phyloP scores from a whole-genome alignment of 805 yeast species.

The Nakazawaea molendinolei region DNA sequence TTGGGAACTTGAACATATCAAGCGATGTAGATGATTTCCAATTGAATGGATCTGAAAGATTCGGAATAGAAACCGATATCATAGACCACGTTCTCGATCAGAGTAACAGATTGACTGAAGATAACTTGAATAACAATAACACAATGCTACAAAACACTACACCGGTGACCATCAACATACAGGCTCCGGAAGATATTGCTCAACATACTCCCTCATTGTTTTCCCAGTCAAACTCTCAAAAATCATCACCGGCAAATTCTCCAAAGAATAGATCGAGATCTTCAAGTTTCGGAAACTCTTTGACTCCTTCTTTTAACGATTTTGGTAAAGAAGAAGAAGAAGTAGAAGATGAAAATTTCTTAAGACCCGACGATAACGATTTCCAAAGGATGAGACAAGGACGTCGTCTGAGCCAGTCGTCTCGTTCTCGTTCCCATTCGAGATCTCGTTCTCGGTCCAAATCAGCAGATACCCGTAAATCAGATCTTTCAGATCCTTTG shows the following conservation, averaged over 20 bases:
- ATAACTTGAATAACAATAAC: conserved; percentile 8
- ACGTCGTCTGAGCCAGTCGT: conserved; percentile 11
- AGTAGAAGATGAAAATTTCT: conserved; percentile 26
- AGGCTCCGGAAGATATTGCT: conserved; percentile 33
- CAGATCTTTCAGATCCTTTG: conserved; percentile 16
- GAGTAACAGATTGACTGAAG: conserved; percentile 4
- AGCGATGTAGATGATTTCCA: not conserved
- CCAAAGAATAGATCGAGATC: conserved; percentile 26
- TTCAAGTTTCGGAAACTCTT: conserved; percentile 19
- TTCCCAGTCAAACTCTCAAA: conserved; percentile 33
- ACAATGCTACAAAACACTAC: conserved; percentile 3
- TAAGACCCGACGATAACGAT: conserved; percentile 19
- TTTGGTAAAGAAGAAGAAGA: conserved; percentile 10
- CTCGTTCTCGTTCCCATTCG: conserved; percentile 17
- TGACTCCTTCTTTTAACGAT: conserved; percentile 12
- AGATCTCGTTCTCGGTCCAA: conserved; percentile 28
- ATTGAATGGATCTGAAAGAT: conserved; percentile 1
- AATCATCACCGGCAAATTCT: conserved; percentile 27
- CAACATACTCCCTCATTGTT: conserved; percentile 51
- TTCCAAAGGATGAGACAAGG: conserved; percentile 10
- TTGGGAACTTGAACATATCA: conserved; percentile 2
- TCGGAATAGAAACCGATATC: conserved; percentile 3
- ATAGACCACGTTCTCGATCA: not conserved
- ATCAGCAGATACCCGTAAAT: conserved; percentile 17
- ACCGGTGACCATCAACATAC: conserved; percentile 18